These are phyloP conservation scores for Metschnikowia proteae DNA, from an alignment of 805 yeast genomes.

Conservation along the genomic window DNA sequence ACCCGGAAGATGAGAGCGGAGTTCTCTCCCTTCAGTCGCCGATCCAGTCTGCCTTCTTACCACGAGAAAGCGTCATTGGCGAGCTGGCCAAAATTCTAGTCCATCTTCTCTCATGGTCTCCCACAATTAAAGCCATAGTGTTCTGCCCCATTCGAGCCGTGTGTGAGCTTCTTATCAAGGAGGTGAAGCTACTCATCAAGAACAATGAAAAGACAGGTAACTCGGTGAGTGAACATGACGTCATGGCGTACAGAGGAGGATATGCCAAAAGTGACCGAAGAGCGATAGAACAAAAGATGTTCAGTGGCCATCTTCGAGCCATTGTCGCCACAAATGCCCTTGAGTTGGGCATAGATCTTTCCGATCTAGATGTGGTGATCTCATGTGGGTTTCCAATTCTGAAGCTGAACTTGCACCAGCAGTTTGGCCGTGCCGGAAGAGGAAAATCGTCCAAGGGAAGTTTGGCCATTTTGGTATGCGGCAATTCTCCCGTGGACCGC, in stretches of 20 bases:
- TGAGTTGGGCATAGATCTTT: conserved; percentile 93
- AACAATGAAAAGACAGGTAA: not conserved
- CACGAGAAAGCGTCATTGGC: conserved; percentile 62
- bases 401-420: conserved; percentile 86
- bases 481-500: conserved; percentile 82
- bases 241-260: conserved; percentile 95
- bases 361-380: conserved; percentile 85
- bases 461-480: conserved; percentile 77
- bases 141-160: conserved; percentile 84
- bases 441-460: conserved; percentile 68
- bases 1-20: not conserved
- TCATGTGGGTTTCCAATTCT: conserved; percentile 92
- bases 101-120: conserved; percentile 50
- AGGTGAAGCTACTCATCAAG: conserved; percentile 54
- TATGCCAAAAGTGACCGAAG: conserved; percentile 84
- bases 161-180: conserved; percentile 86
- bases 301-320: conserved; percentile 77
- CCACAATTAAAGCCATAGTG: conserved; percentile 74
- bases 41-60: conserved; percentile 21
- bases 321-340: conserved; percentile 93
- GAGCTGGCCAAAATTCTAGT: conserved; percentile 77
- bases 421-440: conserved; percentile 96
- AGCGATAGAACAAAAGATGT: conserved; percentile 85
- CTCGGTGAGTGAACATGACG: conserved; percentile 47
- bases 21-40: conserved; percentile 7